Conservation (phyloP, 2,329 filamentous ascomycete genomes). For the Colletotrichum sp. region DNA sequence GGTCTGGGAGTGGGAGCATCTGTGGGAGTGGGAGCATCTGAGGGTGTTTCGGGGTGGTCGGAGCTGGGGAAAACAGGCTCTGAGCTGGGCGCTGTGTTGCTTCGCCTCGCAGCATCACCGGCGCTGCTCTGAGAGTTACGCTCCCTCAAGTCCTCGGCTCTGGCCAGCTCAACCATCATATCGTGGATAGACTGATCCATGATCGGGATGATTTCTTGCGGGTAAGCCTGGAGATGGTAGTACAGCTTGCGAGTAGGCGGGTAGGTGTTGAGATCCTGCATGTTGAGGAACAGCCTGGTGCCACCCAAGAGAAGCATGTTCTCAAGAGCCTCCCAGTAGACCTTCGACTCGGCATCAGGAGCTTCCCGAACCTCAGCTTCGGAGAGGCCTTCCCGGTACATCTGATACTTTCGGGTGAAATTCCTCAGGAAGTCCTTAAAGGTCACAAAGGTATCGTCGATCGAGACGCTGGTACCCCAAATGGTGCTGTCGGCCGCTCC, state of each 20-base stretch:
- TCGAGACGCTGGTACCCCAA: conserved; percentile 97
- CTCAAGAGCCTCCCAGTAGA: conserved; percentile 85
- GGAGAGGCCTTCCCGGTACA: conserved; percentile 86
- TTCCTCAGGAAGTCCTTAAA: conserved; percentile 95
- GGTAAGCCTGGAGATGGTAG: conserved; percentile 94
- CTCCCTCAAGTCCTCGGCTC: conserved; percentile 76
- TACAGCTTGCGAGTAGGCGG: conserved; percentile 92
- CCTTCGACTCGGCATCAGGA: conserved; percentile 76
- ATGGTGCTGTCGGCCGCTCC: conserved; percentile 84
- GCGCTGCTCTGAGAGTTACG: conserved; percentile 65
- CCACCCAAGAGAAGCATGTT: conserved; percentile 90
- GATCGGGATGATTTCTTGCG: conserved; percentile 92
- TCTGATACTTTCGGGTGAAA: conserved; percentile 91
- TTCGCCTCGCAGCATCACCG: conserved; percentile 39
- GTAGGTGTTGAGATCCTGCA: conserved; percentile 88
- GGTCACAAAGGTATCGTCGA: conserved; percentile 83
- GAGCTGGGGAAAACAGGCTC: conserved; percentile 82
- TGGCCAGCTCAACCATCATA: conserved; percentile 87
- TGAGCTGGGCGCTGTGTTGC: conserved; percentile 63
- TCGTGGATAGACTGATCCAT: conserved; percentile 97
- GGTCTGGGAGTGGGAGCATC: conserved; percentile 43
- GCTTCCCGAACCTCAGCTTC: conserved; percentile 74
- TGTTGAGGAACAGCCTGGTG: conserved; percentile 84
- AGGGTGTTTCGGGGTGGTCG: conserved; percentile 65
- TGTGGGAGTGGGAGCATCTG: conserved; percentile 39